Conservation (phyloP, 768 basidiomycete genomes). For the Boletus barrowsii region DNA sequence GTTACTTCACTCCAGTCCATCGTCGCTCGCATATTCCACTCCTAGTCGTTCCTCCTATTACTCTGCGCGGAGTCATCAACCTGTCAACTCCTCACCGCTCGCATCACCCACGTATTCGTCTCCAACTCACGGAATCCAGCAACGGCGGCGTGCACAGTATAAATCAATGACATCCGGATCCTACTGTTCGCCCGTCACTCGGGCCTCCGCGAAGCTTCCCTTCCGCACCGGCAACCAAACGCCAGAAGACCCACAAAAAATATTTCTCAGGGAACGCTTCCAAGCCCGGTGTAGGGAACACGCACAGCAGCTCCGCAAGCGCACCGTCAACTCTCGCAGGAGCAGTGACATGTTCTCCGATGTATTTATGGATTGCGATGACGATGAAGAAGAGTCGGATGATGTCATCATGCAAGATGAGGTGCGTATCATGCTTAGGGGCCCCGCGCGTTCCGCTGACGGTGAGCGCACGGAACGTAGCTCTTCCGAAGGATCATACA, state of each 20-base stretch:
- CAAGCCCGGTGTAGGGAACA: slow-evolving; percentile 61
- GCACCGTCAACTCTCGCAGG: slow-evolving; percentile 39
- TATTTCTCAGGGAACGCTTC: slow-evolving; percentile 58
- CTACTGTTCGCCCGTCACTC: slow-evolving; percentile 16
- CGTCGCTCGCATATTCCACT: slow-evolving; percentile 33
- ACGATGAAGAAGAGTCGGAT: slow-evolving; percentile 59
- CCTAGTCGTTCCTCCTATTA: slow-evolving; percentile 34
- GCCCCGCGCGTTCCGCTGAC: slow-evolving; percentile 8
- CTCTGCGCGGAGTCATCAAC: slow-evolving; percentile 31
- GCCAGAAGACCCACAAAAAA: slow-evolving; percentile 47
- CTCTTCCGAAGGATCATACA: slow-evolving; percentile 65
- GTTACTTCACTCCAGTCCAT: slow-evolving; percentile 30
- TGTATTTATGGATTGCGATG: slow-evolving; percentile 45
- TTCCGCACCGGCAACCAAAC: slow-evolving; percentile 15
- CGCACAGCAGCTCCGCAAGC: slow-evolving; percentile 52
- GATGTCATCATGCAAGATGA: slow-evolving; percentile 62
- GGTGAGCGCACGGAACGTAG: slow-evolving; percentile 32
- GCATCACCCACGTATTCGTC: slow-evolving; percentile 45
- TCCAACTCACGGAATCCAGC: slow-evolving; percentile 41
- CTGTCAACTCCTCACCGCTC: slow-evolving; percentile 51
- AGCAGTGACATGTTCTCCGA: slow-evolving; percentile 50
- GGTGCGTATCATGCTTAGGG: slow-evolving; percentile 28
- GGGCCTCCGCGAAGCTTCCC: slow-evolving; percentile 8
- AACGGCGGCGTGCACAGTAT: slow-evolving; percentile 56
- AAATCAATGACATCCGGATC: slow-evolving; percentile 37